Conservation (phyloP, 2,329 filamentous ascomycete genomes). For the Colletotrichum musicola region DNA sequence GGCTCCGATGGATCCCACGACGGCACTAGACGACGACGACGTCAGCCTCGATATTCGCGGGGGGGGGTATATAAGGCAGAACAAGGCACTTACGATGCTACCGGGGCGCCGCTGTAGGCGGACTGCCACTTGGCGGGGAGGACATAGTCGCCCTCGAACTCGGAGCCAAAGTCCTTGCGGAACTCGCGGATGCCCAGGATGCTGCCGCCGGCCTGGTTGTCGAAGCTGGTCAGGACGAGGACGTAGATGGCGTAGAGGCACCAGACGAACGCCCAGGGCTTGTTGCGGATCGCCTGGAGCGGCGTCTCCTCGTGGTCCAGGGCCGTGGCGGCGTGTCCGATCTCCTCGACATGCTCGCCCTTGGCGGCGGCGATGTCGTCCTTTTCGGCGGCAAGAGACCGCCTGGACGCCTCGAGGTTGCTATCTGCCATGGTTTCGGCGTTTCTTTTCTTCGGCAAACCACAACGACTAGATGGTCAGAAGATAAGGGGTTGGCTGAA, state of each 20-base stretch:
- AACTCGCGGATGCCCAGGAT: slow-evolving; percentile 58
- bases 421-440: slow-evolving; percentile 1
- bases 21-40: slow-evolving; percentile 22
- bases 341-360: slow-evolving; percentile 31
- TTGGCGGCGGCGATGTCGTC: slow-evolving; percentile 33
- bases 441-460: no score
- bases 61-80: not conserved
- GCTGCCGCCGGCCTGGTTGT: slow-evolving; percentile 56
- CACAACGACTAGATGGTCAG: not conserved
- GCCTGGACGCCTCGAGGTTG: slow-evolving; percentile 24
- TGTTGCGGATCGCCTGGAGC: slow-evolving; percentile 42
- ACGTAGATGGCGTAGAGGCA: slow-evolving; percentile 55
- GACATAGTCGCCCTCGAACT: slow-evolving; percentile 52
- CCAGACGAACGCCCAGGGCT: slow-evolving; percentile 50
- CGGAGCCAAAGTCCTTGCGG: slow-evolving; percentile 57
- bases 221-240: slow-evolving; percentile 55
- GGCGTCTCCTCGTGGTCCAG: slow-evolving; percentile 33
- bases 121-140: slow-evolving; percentile 58
- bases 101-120: slow-evolving; percentile 56
- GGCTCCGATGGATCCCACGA: slow-evolving; percentile 33
- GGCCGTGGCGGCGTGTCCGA: slow-evolving; percentile 23
- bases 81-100: slow-evolving; percentile 49
- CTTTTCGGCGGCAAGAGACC: slow-evolving; percentile 18
- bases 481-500: not conserved
- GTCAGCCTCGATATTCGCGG: not conserved